Evolutionary conservation across 805 yeast species (phyloP).

Genomic region (Wickerhamomyces queroliae): DNA sequence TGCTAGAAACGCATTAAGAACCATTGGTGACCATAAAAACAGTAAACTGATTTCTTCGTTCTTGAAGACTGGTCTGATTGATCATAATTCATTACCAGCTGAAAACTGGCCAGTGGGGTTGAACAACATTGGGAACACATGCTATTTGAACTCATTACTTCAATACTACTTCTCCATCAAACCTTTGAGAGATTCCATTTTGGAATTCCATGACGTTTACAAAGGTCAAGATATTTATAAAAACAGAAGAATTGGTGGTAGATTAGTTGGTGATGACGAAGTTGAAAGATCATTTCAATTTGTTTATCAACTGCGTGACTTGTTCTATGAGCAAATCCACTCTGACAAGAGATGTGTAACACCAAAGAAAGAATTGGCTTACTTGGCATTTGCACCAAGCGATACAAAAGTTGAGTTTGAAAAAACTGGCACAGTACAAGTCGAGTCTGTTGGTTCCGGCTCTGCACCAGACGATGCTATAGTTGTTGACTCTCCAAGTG

Average conservation of each 20-base stretch:
- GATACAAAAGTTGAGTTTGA: conserved; percentile 60
- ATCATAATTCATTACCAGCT: conserved; percentile 51
- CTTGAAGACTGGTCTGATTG: conserved; percentile 56
- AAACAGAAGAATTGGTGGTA: conserved; percentile 78
- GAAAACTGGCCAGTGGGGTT: conserved; percentile 86
- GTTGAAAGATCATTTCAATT: conserved; percentile 79
- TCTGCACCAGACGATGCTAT: conserved; percentile 15
- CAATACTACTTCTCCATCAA: conserved; percentile 86
- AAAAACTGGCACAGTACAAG: conserved; percentile 1
- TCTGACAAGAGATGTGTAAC: conserved; percentile 59
- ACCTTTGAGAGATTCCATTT: conserved; percentile 67
- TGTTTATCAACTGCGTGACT: conserved; percentile 59
- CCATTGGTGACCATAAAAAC: conserved; percentile 47
- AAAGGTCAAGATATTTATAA: conserved; percentile 26
- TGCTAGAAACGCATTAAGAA: conserved; percentile 51
- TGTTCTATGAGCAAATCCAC: conserved; percentile 66
- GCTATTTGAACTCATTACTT: conserved; percentile 84
- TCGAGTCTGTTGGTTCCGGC: conserved; percentile 6
- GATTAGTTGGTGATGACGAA: conserved; percentile 74
- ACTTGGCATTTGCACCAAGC: conserved; percentile 75
- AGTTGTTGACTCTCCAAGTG: conserved; percentile 9
- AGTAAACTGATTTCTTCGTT: conserved; percentile 53
- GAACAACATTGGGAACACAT: conserved; percentile 93
- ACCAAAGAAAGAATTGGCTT: conserved; percentile 82
- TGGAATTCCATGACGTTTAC: conserved; percentile 43